Evolutionary conservation across 257 asterid genomes (phyloP).

Genomic region (Perilla frutescens): DNA sequence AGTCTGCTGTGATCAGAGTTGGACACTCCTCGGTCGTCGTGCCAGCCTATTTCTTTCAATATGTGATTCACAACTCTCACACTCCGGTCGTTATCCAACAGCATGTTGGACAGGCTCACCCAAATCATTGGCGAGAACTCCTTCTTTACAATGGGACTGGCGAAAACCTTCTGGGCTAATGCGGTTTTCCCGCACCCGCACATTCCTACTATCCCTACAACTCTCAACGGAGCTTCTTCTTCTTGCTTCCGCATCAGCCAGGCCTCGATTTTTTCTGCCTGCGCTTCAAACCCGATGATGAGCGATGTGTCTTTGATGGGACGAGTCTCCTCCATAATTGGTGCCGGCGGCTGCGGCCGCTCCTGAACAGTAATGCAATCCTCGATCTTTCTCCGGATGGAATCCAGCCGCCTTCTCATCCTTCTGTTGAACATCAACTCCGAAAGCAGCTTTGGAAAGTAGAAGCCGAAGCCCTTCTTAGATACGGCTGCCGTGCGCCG

Average conservation of each 20-base stretch:
- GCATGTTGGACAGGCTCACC: constrained; percentile 18
- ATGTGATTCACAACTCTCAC: background rate
- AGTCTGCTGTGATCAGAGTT: background rate
- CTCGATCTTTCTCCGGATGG: background rate
- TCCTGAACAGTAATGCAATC: too few species aligned
- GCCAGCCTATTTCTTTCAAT: background rate
- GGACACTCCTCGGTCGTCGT: background rate
- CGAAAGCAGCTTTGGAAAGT: background rate
- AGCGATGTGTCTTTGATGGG: background rate
- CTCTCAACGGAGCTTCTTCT: background rate
- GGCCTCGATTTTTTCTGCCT: background rate
- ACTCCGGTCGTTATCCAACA: too few species aligned
- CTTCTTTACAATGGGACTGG: background rate
- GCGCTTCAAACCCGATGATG: constrained; percentile 25
- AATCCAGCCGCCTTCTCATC: background rate
- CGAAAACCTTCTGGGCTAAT: constrained; percentile 27
- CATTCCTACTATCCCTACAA: constrained; percentile 19
- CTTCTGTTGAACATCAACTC: background rate
- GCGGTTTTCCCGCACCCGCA: constrained; percentile 32
- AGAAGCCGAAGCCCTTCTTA: background rate
- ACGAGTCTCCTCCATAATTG: too few species aligned
- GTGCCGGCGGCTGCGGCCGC: too few species aligned
- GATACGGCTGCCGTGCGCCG: background rate
- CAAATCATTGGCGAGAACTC: constrained; percentile 13
- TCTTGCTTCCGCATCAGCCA: background rate